Evolutionary conservation across 2,329 filamentous ascomycete genomes (phyloP).

Genomic region (Pyrenophora tritici-repentis): DNA sequence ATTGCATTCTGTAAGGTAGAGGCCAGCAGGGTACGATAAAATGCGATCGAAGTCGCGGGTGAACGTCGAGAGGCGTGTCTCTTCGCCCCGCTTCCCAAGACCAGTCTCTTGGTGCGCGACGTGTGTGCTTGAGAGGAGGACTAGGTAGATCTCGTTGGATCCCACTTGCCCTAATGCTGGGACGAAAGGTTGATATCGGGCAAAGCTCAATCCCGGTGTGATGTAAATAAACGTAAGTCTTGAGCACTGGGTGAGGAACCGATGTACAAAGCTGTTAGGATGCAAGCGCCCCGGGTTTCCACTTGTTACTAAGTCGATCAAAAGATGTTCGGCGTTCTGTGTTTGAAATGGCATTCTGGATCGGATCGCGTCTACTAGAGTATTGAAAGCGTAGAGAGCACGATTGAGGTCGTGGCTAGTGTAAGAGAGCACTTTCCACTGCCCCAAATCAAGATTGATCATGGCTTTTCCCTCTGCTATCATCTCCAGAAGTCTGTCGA

Average conservation of each 20-base stretch:
- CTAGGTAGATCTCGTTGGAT: slow-evolving; percentile 8
- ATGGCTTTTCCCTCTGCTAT: slow-evolving; percentile 14
- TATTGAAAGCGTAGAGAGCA: slow-evolving; percentile 10
- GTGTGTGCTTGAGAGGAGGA: slow-evolving; percentile 15
- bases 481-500: slow-evolving; percentile 13
- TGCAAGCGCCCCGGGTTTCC: slow-evolving; percentile 6
- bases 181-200: slow-evolving; percentile 8
- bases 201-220: slow-evolving; percentile 4
- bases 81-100: slow-evolving; percentile 5
- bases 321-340: slow-evolving; percentile 7
- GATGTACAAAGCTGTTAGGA: slow-evolving; percentile 5
- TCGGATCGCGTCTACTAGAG: slow-evolving; percentile 11
- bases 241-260: slow-evolving; percentile 1
- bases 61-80: slow-evolving; percentile 7
- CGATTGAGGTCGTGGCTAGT: slow-evolving; percentile 9
- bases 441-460: slow-evolving; percentile 3
- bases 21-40: slow-evolving; percentile 6
- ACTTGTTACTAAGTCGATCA: slow-evolving; percentile 12
- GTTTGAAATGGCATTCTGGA: slow-evolving; percentile 12
- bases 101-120: slow-evolving; percentile 5
- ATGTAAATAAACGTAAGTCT: slow-evolving; percentile 3
- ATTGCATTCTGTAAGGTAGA: slow-evolving; percentile 14
- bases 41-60: slow-evolving; percentile 6
- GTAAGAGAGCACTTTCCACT: slow-evolving; percentile 13
- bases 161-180: slow-evolving; percentile 1